phyloP scores from a whole-genome alignment of 495 filamentous ascomycete genomes.

The Aspergillus mulundensis region DNA sequence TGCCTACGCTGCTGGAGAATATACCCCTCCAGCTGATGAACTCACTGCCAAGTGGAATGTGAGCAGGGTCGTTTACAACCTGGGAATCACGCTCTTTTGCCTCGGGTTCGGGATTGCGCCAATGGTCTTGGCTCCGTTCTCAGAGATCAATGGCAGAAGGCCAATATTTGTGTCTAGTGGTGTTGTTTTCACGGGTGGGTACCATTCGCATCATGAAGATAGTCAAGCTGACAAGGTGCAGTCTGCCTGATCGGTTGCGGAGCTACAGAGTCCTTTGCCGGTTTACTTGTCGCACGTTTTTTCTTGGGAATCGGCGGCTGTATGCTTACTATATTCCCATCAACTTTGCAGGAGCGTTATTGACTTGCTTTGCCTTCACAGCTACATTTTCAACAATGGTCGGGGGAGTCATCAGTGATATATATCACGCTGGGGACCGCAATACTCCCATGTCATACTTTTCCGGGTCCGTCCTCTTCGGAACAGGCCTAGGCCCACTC shows the following conservation, averaged over 20 bases:
- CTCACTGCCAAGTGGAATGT: slow-evolving; percentile 61
- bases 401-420: slow-evolving; percentile 85
- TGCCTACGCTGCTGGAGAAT: slow-evolving; percentile 81
- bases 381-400: slow-evolving; percentile 88
- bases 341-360: slow-evolving; percentile 5
- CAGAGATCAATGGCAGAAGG: slow-evolving; percentile 78
- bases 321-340: slow-evolving; percentile 22
- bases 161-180: slow-evolving; percentile 78
- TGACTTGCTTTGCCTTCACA: not conserved
- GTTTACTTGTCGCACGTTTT: slow-evolving; percentile 74
- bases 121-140: slow-evolving; percentile 88
- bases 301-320: slow-evolving; percentile 71
- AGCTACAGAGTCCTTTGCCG: slow-evolving; percentile 63
- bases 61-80: slow-evolving; percentile 59
- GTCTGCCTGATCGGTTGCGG: slow-evolving; percentile 72
- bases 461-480: slow-evolving; percentile 68
- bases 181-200: slow-evolving; percentile 55
- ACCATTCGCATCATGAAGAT: not conserved
- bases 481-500: slow-evolving; percentile 78
- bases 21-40: slow-evolving; percentile 62
- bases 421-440: slow-evolving; percentile 72
- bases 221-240: not conserved
- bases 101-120: slow-evolving; percentile 79
- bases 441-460: slow-evolving; percentile 92
- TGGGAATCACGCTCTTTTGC: slow-evolving; percentile 80